Evolutionary conservation across 768 basidiomycete genomes (phyloP).

Genomic region (Collybia nuda): DNA sequence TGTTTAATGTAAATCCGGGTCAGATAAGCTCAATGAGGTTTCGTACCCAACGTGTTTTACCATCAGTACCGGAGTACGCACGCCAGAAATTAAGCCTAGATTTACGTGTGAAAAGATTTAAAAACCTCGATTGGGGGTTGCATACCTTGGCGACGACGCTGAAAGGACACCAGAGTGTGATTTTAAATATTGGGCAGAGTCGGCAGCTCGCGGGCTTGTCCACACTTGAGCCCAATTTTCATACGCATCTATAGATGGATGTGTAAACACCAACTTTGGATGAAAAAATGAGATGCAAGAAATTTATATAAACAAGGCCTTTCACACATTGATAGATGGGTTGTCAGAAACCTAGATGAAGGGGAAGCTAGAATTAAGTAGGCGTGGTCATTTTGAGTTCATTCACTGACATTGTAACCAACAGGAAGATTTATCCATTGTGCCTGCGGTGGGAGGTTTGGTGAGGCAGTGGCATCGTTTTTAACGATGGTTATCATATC

Average conservation of each 20-base stretch:
- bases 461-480: slow-evolving; percentile 41
- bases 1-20: background rate
- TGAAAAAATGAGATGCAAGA: background rate
- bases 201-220: slow-evolving; percentile 51
- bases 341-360: slow-evolving; percentile 49
- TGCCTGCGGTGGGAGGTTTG: slow-evolving; percentile 43
- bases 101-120: background rate
- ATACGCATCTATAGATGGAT: slow-evolving; percentile 60
- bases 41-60: slow-evolving; percentile 48
- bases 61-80: slow-evolving; percentile 44
- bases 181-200: slow-evolving; percentile 52
- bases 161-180: slow-evolving; percentile 57
- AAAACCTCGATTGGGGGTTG: background rate
- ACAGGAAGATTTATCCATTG: slow-evolving; percentile 63
- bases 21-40: background rate
- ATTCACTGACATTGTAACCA: slow-evolving; percentile 42
- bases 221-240: slow-evolving; percentile 67
- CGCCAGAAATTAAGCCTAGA: slow-evolving; percentile 63
- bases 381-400: background rate
- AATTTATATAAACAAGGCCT: background rate
- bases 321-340: slow-evolving; percentile 57
- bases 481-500: slow-evolving; percentile 57
- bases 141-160: slow-evolving; percentile 51
- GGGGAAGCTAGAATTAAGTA: background rate
- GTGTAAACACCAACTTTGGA: slow-evolving; percentile 57